phyloP scores from a whole-genome alignment of 371 early-diverging fungal genomes.

The Cladochytrium tenue region DNA sequence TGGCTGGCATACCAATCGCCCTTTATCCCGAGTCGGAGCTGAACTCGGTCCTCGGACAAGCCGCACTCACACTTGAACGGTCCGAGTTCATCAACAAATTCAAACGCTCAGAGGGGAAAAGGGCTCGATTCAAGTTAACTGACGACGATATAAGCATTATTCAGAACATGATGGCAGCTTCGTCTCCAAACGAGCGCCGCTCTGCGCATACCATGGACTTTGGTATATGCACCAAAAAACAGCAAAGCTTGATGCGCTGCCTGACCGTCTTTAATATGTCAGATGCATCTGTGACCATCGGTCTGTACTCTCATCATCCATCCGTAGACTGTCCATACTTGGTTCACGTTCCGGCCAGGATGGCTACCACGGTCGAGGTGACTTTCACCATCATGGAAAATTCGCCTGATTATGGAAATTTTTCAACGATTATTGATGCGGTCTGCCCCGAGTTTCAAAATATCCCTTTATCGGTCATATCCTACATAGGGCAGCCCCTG shows the following conservation, averaged over 20 bases:
- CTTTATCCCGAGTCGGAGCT: conserved; percentile 49
- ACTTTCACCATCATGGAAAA: conserved; percentile 22
- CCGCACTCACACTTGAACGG: conserved; percentile 50
- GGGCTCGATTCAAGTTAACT: conserved; percentile 32
- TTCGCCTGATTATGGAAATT: conserved; percentile 26
- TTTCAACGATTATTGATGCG: conserved; percentile 46
- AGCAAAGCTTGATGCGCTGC: conserved; percentile 35
- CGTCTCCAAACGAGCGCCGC: conserved; percentile 35
- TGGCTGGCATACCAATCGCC: conserved; percentile 56
- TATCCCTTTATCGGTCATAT: conserved; percentile 45
- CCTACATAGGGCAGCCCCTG: conserved; percentile 53
- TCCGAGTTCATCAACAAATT: conserved; percentile 52
- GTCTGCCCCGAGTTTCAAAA: conserved; percentile 60
- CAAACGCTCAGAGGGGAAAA: conserved; percentile 23
- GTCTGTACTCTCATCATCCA: conserved; percentile 44
- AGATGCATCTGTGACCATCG: conserved; percentile 40
- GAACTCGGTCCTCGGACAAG: conserved; percentile 44
- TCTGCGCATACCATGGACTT: conserved; percentile 54
- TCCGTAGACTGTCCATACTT: conserved; percentile 43
- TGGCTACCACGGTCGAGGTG: conserved; percentile 53
- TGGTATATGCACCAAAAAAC: conserved; percentile 42
- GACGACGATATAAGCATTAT: conserved; percentile 44
- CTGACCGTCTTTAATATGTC: conserved; percentile 56
- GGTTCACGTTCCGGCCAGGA: conserved; percentile 48
- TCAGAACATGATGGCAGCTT: conserved; percentile 51